Conservation (phyloP, 257 asterid genomes). For the Misopates orontium region DNA sequence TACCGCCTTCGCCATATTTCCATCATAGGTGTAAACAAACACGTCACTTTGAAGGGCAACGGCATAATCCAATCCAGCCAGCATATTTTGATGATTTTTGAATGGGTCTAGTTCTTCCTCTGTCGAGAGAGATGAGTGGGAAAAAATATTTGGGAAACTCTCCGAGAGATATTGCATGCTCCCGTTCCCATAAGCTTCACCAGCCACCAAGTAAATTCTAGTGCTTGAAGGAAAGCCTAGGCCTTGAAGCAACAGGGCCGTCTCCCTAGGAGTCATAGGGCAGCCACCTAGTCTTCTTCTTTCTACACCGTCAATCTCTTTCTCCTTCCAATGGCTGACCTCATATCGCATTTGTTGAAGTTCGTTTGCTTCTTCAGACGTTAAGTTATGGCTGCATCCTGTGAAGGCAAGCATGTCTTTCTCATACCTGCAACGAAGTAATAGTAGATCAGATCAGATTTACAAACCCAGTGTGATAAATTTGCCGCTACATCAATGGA, state of each 20-base stretch:
- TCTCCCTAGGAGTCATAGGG: constrained; percentile 95
- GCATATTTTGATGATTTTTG: constrained; percentile 86
- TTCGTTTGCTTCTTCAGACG: constrained; percentile 78
- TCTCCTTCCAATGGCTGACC: constrained; percentile 96
- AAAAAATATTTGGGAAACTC: constrained; percentile 71
- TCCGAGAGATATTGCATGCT: constrained; percentile 79
- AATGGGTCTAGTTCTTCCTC: constrained; percentile 74
- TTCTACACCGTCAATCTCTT: constrained; percentile 83
- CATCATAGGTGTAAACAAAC: constrained; percentile 87
- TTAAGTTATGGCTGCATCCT: constrained; percentile 92
- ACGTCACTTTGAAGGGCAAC: constrained; percentile 88
- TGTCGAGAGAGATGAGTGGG: constrained; percentile 73
- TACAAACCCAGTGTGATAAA: neutral
- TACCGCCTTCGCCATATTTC: constrained; percentile 99
- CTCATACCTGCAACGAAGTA: constrained; percentile 70
- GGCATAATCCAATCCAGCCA: constrained; percentile 92
- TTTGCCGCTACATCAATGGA: neutral
- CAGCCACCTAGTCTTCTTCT: constrained; percentile 85
- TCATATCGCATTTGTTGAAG: constrained; percentile 81
- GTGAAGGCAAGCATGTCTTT: constrained; percentile 99
- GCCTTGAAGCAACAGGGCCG: constrained; percentile 84
- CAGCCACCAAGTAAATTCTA: constrained; percentile 89
- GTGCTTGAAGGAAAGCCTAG: constrained; percentile 74
- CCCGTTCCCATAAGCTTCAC: constrained; percentile 91
- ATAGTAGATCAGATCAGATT: constrained; percentile 7